These are phyloP conservation scores for Drosera capensis DNA, from an alignment of 148 eudicot species.

Conservation along the genomic window DNA sequence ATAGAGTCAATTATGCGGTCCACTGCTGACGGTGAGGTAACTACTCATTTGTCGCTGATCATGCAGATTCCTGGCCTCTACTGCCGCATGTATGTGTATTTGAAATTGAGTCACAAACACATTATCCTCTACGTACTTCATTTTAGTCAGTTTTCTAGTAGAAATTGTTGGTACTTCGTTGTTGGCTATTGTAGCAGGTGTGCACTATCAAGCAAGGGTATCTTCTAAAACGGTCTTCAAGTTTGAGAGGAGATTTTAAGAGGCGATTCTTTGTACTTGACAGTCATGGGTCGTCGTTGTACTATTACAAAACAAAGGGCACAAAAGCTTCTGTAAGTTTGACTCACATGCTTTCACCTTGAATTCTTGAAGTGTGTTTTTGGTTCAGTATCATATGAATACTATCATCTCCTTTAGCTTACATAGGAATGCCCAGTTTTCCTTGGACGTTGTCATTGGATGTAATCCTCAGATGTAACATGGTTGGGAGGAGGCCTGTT, in stretches of 20 bases:
- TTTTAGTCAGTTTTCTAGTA: too few species aligned
- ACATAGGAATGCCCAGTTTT: not conserved
- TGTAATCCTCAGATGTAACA: too few species aligned
- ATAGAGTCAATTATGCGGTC: constrained; percentile 83
- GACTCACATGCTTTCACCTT: not conserved
- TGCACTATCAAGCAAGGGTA: constrained; percentile 95
- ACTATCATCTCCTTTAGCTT: too few species aligned
- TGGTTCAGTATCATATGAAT: not conserved
- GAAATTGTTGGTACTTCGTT: too few species aligned
- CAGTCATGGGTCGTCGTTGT: constrained; percentile 85
- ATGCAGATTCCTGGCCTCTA: not conserved
- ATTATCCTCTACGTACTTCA: constrained; percentile 13
- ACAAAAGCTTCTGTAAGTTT: constrained; percentile 56
- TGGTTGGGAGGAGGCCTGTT: too few species aligned
- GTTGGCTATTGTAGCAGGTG: constrained; percentile 48
- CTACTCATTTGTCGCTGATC: constrained; percentile 2
- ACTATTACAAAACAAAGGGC: constrained; percentile 84
- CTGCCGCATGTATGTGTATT: not conserved
- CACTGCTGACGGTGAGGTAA: constrained; percentile 79
- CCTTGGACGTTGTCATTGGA: too few species aligned
- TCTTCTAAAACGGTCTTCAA: constrained; percentile 86
- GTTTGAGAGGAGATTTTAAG: constrained; percentile 94
- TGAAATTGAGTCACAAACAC: constrained; percentile 1
- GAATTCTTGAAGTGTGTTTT: constrained; percentile 4
- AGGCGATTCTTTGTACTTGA: constrained; percentile 93